A percentile compares a stretch with the other conserved stretches of the same genome.
These are phyloP conservation scores for Apocynum venetum DNA, from an alignment of 257 asterid genomes.

Conservation along the genomic window DNA sequence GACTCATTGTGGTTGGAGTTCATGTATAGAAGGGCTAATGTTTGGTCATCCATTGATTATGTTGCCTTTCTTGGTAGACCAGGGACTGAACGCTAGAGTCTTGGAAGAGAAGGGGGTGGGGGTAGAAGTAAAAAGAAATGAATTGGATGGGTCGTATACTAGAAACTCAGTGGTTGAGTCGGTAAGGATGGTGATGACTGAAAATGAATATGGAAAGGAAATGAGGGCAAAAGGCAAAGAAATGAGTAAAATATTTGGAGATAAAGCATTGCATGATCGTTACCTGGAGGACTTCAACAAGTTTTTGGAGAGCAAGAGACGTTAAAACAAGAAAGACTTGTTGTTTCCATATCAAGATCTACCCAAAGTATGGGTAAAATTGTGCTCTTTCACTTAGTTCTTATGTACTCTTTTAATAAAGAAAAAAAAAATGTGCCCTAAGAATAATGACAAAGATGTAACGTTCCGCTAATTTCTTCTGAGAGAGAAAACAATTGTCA, in stretches of 20 bases:
- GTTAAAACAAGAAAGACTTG: too few species aligned
- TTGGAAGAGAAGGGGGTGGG: conserved; percentile 19
- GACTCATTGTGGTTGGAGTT: conserved; percentile 35
- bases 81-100: conserved; percentile 31
- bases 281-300: conserved; percentile 3
- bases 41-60: conserved; percentile 21
- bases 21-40: conserved; percentile 20
- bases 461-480: too few species aligned
- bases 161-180: conserved; percentile 18
- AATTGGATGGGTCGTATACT: conserved; percentile 18
- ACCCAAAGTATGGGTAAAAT: too few species aligned
- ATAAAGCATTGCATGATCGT: background rate
- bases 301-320: background rate
- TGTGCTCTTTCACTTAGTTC: too few species aligned
- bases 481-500: too few species aligned
- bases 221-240: conserved; percentile 13
- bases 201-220: conserved; percentile 11
- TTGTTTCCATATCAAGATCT: too few species aligned
- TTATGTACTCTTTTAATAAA: too few species aligned
- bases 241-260: conserved; percentile 12
- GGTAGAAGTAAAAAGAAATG: conserved; percentile 11
- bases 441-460: too few species aligned
- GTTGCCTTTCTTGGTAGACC: conserved; percentile 28
- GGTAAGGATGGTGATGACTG: conserved; percentile 15
- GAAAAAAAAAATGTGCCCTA: too few species aligned